Percentiles rank a stretch among this genome's conserved stretches.
Conservation (phyloP, 176 grass and related monocot genomes). For the Aegilops sharonensis region DNA sequence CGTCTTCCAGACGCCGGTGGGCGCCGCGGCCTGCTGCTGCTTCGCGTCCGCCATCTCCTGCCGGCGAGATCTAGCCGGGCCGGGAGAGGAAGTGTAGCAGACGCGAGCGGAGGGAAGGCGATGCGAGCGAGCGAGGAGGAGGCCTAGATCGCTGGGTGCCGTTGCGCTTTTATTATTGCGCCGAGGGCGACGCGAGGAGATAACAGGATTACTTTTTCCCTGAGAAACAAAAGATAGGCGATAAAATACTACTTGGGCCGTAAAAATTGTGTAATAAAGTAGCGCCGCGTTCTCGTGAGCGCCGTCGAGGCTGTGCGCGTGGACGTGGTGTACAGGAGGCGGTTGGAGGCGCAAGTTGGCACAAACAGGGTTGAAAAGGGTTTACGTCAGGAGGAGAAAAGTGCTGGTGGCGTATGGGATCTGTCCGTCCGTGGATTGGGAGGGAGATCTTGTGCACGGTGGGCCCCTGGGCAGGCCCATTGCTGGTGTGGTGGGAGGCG, state of each 20-base stretch:
- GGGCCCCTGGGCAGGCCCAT: too few relatives aligned
- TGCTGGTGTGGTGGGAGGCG: too few relatives aligned
- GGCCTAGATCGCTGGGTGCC: slow-evolving; percentile 21
- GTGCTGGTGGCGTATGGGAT: too few relatives aligned
- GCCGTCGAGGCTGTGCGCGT: neutral
- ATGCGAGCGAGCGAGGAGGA: neutral
- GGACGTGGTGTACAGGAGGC: neutral
- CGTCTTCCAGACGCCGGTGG: slow-evolving; percentile 72
- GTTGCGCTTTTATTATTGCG: slow-evolving; percentile 42
- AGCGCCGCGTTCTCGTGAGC: neutral
- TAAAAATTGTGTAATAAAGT: neutral
- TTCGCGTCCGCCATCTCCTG: slow-evolving; percentile 69
- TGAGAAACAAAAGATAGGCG: neutral
- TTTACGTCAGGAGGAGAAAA: too few relatives aligned
- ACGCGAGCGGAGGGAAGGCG: slow-evolving; percentile 7
- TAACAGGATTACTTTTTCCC: neutral
- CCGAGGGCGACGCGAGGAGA: neutral
- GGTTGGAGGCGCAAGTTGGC: neutral
- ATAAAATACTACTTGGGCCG: neutral
- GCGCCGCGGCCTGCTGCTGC: slow-evolving; percentile 39
- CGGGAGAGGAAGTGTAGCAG: slow-evolving; percentile 14
- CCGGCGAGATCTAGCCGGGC: slow-evolving; percentile 17
- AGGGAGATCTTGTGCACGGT: too few relatives aligned
- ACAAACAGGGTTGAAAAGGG: too few relatives aligned
- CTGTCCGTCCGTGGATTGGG: too few relatives aligned